A percentile compares a stretch with the other conserved stretches of the same genome.
These are phyloP conservation scores for Sporothrix mexicana DNA, from an alignment of 2,329 filamentous ascomycete species.

Conservation along the genomic window DNA sequence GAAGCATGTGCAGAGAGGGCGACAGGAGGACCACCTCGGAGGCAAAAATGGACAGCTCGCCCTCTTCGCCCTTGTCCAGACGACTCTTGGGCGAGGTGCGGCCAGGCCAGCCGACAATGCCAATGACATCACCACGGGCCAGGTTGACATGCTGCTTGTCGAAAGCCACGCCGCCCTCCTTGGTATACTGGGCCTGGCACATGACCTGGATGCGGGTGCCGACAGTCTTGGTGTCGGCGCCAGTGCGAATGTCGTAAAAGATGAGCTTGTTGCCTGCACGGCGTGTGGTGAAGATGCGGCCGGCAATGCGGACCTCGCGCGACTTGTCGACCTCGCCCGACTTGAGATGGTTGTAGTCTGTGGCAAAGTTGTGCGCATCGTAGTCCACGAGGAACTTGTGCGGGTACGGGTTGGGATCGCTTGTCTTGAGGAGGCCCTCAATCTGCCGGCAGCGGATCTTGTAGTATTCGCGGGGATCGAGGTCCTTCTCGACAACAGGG, in stretches of 20 bases:
- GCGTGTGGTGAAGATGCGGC: constrained; percentile 88
- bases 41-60: constrained; percentile 93
- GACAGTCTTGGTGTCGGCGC: constrained; percentile 61
- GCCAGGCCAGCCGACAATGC: constrained; percentile 81
- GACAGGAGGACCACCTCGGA: constrained; percentile 83
- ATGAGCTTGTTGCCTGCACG: constrained; percentile 81
- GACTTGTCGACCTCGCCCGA: constrained; percentile 84
- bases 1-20: constrained; percentile 89
- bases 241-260: constrained; percentile 82
- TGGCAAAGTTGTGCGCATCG: constrained; percentile 78
- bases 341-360: constrained; percentile 80
- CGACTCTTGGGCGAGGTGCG: constrained; percentile 90
- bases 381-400: constrained; percentile 91
- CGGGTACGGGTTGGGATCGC: constrained; percentile 84
- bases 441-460: constrained; percentile 87
- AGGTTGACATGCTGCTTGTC: constrained; percentile 88
- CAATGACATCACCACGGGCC: constrained; percentile 90
- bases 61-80: constrained; percentile 76
- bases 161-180: constrained; percentile 68
- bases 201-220: constrained; percentile 86
- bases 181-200: constrained; percentile 82
- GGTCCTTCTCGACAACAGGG: constrained; percentile 62
- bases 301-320: constrained; percentile 76
- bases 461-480: constrained; percentile 76
- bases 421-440: constrained; percentile 71